Evolutionary conservation across 129 eudicot genomes (phyloP).

Genomic region (Flaveria trinervia): DNA sequence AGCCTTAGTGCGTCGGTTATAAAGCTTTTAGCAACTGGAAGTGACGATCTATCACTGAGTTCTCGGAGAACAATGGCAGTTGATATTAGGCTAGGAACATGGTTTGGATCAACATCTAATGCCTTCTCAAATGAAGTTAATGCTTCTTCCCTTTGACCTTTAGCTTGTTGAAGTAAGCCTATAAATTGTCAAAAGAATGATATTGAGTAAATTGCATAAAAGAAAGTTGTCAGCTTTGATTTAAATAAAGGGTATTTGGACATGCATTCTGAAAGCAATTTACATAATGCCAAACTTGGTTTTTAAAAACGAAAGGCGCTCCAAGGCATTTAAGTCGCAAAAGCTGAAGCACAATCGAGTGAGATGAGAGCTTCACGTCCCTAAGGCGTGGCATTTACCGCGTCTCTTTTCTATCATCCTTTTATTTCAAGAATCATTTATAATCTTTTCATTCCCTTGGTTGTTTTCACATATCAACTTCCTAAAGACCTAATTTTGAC

Average conservation of each 20-base stretch:
- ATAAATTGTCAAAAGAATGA: constrained; percentile 21
- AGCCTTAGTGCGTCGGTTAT: constrained; percentile 70
- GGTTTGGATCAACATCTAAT: constrained; percentile 74
- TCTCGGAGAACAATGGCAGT: constrained; percentile 56
- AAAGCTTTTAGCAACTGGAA: constrained; percentile 78
- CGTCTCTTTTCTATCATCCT: too few relatives aligned
- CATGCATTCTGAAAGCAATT: background rate
- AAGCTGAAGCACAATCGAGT: too few relatives aligned
- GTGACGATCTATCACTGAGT: constrained; percentile 53
- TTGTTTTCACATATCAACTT: too few relatives aligned
- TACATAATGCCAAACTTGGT: too few relatives aligned
- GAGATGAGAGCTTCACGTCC: too few relatives aligned
- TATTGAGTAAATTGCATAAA: constrained; percentile 17
- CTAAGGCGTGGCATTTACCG: too few relatives aligned
- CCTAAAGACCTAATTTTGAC: too few relatives aligned
- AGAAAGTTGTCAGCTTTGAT: constrained; percentile 9
- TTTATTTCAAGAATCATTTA: too few relatives aligned
- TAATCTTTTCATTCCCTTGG: too few relatives aligned
- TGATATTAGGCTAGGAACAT: constrained; percentile 91
- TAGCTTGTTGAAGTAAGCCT: constrained; percentile 79
- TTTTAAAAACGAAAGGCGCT: too few relatives aligned
- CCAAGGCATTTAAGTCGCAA: too few relatives aligned
- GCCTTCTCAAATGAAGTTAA: constrained; percentile 66
- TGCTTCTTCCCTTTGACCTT: constrained; percentile 74
- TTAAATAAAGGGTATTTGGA: background rate